Evolutionary conservation across 2,329 filamentous ascomycete species (phyloP), one percentile per base, ranked within the genome.

Genomic region (Colletotrichum graminicola): DNA sequence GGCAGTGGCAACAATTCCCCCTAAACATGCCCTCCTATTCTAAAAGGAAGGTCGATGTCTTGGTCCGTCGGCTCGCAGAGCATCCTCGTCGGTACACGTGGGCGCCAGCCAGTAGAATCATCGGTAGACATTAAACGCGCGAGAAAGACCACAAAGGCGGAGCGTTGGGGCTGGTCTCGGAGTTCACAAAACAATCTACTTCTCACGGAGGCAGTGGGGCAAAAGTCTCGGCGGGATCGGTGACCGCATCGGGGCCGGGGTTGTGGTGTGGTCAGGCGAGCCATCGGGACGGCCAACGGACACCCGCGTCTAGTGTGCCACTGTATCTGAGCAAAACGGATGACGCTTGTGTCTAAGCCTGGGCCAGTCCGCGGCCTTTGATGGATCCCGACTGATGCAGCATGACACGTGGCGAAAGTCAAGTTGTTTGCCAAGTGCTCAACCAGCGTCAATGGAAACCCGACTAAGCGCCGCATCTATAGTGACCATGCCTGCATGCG

Each of bases 141-240:
- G 23, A 32, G 26, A 52, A 10, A 10, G 14, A 39, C 36, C 51
- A 67, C 49, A 36, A 51, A 18, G 49, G 43, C 51, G 43, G 43
- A 67, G 57, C 49, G 41, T 26, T 51, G 41, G 63, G 23, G 29
- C 41, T 45, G 64, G 29, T 49, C 57, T 52, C 34, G 29, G 18
- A 23, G 36, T 49, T 39, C 29, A 63, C 52, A 59, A 45, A n/a
- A 29, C 64, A 71, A 71, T 71, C 65, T 71, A 71, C 60, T 71
- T 68, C 68, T 52, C 59, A 71, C 68, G 59, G 59, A 60, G 36
- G 41, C 52, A 39, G 65, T 68, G 68, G 68, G n/a, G n/a, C 21
- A 41, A 60, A 62, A 36, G 65, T 63, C 68, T 71, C 59, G 68
- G 68, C 68, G 65, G 34, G 65, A 71, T 71, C 65, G 68, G 65